Evolutionary conservation across 225 moss, liverwort and hornwort species (phyloP), one percentile per base, ranked within the genome.

Genomic region (Bryum argenteum): DNA sequence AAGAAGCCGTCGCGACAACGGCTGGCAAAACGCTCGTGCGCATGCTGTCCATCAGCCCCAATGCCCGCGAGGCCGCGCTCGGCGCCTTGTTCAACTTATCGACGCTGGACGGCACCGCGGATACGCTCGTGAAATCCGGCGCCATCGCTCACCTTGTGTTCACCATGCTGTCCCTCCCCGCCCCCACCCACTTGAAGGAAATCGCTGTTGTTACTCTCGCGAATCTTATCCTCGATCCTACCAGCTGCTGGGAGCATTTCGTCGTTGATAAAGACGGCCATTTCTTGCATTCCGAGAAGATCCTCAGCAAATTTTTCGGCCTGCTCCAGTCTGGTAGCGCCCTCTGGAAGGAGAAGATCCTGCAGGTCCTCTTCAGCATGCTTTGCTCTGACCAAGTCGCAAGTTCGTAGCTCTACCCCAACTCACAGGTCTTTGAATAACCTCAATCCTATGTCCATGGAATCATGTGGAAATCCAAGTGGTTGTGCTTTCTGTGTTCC

Each of bases 71-170:
- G 40, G 80, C 71, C 23, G 70, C 80, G 6, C 16, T 80, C 14
- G 65, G 70, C 54, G 80, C 75, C 9, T 39, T 80, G 16, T 60
- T 66, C 60, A 80, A 80, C 65, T 44, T 80, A 44, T 80, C 80
- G 21, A 71, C 75, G 17, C 5, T 80, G 40, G 75, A 80, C 12
- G 80, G 61, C 65, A 65, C 75, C 7, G 66, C 70, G 3, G 61
- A 52, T 43, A 33, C 74, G 4, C 71, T 80, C 15, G 71, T 75
- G 24, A 75, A 71, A 44, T 70, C 80, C 14, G 80, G 80, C 2
- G 70, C 75, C 20, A 45, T 80, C 1, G 37, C 71, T 9, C 75
- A 75, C 20, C 56, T 80, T 19, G 52, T 80, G 8, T 54, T 71
- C 9, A 75, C 74, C 8, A 66, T 80, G 17, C 71, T 71, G 44